Evolutionary conservation across 2,329 filamentous ascomycete species (phyloP).

Genomic region (Purpureocillium lavendulum): DNA sequence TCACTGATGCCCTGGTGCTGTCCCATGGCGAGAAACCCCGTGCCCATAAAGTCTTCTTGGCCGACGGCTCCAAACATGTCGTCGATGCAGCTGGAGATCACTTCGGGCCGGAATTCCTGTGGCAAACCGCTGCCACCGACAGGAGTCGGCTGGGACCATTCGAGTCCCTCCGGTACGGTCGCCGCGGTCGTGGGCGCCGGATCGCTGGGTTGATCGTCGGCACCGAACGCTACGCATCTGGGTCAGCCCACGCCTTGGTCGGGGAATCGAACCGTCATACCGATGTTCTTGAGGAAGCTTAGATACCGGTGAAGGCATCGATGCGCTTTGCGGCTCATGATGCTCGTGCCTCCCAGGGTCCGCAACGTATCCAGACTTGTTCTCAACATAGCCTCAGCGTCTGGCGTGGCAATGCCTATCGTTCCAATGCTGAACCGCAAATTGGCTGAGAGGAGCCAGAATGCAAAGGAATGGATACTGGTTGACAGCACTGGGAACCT

Average conservation of each 20-base stretch:
- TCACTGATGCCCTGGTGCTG: conserved; percentile 8
- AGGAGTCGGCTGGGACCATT: too few relatives aligned
- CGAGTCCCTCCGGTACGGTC: too few relatives aligned
- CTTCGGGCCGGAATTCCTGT: not conserved
- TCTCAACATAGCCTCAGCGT: conserved; percentile 8
- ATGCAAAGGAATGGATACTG: conserved; percentile 17
- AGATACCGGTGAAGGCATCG: conserved; percentile 12
- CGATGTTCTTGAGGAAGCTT: conserved; percentile 7
- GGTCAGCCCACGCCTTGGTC: not conserved
- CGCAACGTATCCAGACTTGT: conserved; percentile 9
- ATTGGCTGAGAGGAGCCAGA: conserved; percentile 14
- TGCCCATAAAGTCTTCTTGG: conserved; percentile 4
- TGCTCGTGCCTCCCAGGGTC: conserved; percentile 11
- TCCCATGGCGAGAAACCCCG: conserved; percentile 7
- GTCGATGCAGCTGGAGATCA: conserved; percentile 5
- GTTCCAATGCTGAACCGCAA: conserved; percentile 2
- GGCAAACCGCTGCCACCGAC: not conserved
- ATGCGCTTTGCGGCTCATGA: conserved; percentile 14
- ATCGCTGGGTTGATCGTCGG: not conserved
- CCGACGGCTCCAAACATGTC: conserved; percentile 8
- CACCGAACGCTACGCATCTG: not conserved
- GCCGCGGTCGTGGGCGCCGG: too few relatives aligned
- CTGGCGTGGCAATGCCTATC: conserved; percentile 5
- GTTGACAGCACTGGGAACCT: conserved; percentile 14
- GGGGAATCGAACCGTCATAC: conserved; percentile 1